Percentiles rank a stretch among this genome's conserved stretches.
These are phyloP conservation scores for Serendipita sp. DNA, from an alignment of 768 basidiomycete species.

Conservation along the genomic window DNA sequence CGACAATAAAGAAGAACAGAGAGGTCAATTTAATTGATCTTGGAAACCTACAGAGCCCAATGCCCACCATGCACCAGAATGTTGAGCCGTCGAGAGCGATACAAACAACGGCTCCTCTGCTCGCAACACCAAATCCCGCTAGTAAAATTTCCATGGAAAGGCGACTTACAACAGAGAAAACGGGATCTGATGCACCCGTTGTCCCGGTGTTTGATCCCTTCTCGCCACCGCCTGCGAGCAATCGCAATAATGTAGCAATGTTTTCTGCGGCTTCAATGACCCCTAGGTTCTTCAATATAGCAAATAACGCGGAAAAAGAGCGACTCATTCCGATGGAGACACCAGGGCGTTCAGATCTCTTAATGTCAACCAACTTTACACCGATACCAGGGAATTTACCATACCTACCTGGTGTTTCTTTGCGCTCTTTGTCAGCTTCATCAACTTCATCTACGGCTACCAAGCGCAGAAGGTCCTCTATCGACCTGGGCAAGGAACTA, in stretches of 20 bases:
- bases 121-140: not conserved
- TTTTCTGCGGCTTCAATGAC: not conserved
- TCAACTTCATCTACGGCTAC: not conserved
- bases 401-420: not conserved
- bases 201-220: not conserved
- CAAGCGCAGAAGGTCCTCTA: not conserved
- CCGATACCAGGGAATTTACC: not conserved
- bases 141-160: not conserved
- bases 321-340: not conserved
- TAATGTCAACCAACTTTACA: not conserved
- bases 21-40: not conserved
- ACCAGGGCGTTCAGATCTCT: not conserved
- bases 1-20: not conserved
- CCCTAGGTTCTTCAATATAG: too few relatives aligned
- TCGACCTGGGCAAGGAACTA: conserved; percentile 3
- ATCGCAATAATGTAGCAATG: too few relatives aligned
- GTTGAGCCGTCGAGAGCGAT: not conserved
- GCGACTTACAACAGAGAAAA: not conserved
- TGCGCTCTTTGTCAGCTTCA: not conserved
- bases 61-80: not conserved
- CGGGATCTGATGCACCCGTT: not conserved
- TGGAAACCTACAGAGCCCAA: not conserved
- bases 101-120: not conserved
- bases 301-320: too few relatives aligned
- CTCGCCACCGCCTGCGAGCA: not conserved